Evolutionary conservation across 352 stramenopile genomes (phyloP), one percentile per base, ranked within the genome.

Genomic region (Plasmopara viticola): DNA sequence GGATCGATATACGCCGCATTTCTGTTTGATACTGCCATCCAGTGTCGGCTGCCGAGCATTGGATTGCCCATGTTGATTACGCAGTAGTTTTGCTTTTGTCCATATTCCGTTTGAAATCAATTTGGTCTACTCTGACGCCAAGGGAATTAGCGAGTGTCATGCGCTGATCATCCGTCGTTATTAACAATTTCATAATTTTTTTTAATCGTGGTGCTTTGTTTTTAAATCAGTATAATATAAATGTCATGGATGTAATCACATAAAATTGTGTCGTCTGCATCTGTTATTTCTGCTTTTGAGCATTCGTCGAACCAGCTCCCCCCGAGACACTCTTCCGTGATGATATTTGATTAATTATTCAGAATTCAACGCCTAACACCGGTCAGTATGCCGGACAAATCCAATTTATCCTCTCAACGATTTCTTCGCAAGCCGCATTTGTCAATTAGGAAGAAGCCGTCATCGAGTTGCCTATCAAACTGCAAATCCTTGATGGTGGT

Each of bases 91-190:
- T 31, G 1, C 20, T 51, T 33, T 35, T 43, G 7, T 34, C 33
- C 43, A 51, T 4, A 31, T 51, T 35, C n/a, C 43, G 31, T 4
- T 51, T 51, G 45, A 42, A 43, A 33, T 51, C 45, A 20, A 51
- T 51, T 43, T 42, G 15, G 34, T 51, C 45, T 18, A 51, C 33
- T 33, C 37, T 44, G 17, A 48, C 38, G 20, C 48, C 39, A n/a
- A 33, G 17, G 0, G 6, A 15, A 8, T 46, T 17, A 14, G 28
- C 39, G 6, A 28, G 15, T 29, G 4, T 20, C 39, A 44, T 29
- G 1, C 29, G 39, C 12, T 44, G 39, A 44, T 44, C 39, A 44
- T 44, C 14, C 6, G 15, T 44, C 20, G 39, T 44, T 20, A 12
- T 3, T 28, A n/a, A 29, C 7, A 29, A 12, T 28, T 44, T 12